Conservation (phyloP, 2,329 filamentous ascomycete genomes). For the Claviceps monticola region DNA sequence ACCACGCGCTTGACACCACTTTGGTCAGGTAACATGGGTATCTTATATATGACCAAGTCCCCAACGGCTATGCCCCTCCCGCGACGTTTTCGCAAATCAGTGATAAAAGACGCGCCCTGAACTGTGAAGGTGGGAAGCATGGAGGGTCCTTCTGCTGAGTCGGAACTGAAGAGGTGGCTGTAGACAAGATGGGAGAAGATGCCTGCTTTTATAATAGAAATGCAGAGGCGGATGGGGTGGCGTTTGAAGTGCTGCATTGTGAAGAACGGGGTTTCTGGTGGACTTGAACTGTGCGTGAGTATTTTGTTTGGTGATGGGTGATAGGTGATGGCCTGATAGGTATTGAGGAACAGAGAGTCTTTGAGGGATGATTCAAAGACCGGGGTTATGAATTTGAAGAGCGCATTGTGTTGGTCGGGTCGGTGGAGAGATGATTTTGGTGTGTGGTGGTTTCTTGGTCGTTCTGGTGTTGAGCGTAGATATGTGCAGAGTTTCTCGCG, state of each 20-base stretch:
- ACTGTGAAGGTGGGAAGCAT: conserved; percentile 79
- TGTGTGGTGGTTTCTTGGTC: background rate
- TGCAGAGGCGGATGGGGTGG: conserved; percentile 24
- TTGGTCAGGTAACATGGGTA: conserved; percentile 51
- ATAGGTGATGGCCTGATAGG: background rate
- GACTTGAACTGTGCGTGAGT: no score
- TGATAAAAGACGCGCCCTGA: conserved; percentile 52
- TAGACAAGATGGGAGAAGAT: conserved; percentile 30
- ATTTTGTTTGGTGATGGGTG: background rate
- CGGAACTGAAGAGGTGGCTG: conserved; percentile 48
- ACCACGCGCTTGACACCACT: conserved; percentile 66
- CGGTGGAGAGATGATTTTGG: background rate
- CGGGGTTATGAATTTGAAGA: background rate
- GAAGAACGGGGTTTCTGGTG: no score
- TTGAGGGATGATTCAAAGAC: background rate
- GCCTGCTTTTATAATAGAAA: conserved; percentile 22
- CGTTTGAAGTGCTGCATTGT: conserved; percentile 20
- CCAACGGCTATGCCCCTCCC: conserved; percentile 59
- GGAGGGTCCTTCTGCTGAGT: conserved; percentile 54
- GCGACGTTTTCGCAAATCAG: conserved; percentile 51
- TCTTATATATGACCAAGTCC: conserved; percentile 67
- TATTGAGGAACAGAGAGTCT: background rate
- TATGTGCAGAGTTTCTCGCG: no score
- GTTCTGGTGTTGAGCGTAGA: background rate
- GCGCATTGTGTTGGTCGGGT: background rate